These are phyloP conservation scores for Peniophora sp. DNA, from an alignment of 1,284 basidiomycete genomes.

Conservation along the genomic window DNA sequence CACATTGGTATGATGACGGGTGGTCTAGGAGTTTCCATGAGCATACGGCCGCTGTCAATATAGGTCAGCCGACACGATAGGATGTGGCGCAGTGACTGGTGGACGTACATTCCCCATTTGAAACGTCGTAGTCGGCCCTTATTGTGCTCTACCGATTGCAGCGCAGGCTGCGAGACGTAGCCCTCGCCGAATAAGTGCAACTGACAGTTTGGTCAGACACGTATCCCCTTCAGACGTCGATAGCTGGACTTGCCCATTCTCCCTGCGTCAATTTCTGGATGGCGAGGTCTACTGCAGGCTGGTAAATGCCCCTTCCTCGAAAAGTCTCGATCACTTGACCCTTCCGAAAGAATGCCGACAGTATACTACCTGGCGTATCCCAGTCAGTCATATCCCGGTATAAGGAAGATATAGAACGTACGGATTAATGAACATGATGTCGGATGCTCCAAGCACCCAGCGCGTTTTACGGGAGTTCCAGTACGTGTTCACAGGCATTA, in stretches of 20 bases:
- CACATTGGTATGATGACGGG: constrained; percentile 93
- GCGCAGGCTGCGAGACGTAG: constrained; percentile 73
- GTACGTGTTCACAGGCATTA: constrained; percentile 62
- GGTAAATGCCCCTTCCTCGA: constrained; percentile 85
- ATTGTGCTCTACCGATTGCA: constrained; percentile 35
- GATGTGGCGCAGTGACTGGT: too few species aligned
- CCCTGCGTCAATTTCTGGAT: constrained; percentile 76
- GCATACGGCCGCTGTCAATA: constrained; percentile 60
- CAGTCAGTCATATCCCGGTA: constrained; percentile 9
- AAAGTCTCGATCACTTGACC: constrained; percentile 95
- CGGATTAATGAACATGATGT: constrained; percentile 95
- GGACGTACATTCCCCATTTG: constrained; percentile 92
- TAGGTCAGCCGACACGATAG: constrained; percentile 1
- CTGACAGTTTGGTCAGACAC: constrained; percentile 31
- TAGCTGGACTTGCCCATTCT: constrained; percentile 66
- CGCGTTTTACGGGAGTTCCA: constrained; percentile 55
- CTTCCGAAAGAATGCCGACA: constrained; percentile 78
- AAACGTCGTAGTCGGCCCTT: constrained; percentile 64
- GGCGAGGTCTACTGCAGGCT: constrained; percentile 78
- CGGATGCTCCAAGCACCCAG: constrained; percentile 87
- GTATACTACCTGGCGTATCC: constrained; percentile 45
- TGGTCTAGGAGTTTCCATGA: constrained; percentile 68
- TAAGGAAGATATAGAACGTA: constrained; percentile 28
- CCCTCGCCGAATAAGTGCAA: constrained; percentile 94
- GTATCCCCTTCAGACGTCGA: neutral